Base-by-base conservation (phyloP, 306 rosid species). In the Citrullus amarus region DNA sequence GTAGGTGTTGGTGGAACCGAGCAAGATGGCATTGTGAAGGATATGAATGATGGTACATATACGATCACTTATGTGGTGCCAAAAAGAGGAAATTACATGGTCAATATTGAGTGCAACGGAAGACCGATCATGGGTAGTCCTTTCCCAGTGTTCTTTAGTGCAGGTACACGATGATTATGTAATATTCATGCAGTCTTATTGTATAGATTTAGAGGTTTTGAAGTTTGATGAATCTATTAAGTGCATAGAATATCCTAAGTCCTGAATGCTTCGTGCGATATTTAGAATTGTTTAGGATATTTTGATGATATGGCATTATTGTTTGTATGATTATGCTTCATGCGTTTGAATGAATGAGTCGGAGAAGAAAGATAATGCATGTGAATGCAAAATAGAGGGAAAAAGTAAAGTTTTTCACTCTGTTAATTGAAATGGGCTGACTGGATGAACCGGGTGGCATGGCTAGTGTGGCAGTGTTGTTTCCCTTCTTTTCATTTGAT, bases 71-170 rank as follows among this genome's bases (percentile, higher is more conserved):
- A 96, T 84, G 98, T 92, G 76, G 99, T 92, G 81, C 98, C 97
- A 0, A 96, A 92, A 81, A 86, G 98, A 83, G 98, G 99, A 88
- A 96, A 91, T 86, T 96, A 96, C 78, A 96, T 96, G 99, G 97
- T 96, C 62, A 85, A 73, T 77, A 84, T 92, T 79, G 99, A 96
- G 70, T 92, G 97, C 63, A 96, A 89, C 83, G 98, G 97, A 80
- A 96, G 83, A 80, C 89, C 97, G 46, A 92, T 96, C 84, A 86
- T 91, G 97, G 99, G 99, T 57, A 96, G 98, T 68, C 98, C 98
- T 0, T 96, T 96, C 83, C 99, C 99, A 2, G 99, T 96, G 81
- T 96, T 96, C 86, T 96, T 96, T 83, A 96, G 98, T 91, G 93
- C 95, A 91, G 99, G 98, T 96, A 91, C 71, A 79, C 39, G 12